Conservation (phyloP, 352 stramenopile genomes). For the Achlya hypogyna region DNA sequence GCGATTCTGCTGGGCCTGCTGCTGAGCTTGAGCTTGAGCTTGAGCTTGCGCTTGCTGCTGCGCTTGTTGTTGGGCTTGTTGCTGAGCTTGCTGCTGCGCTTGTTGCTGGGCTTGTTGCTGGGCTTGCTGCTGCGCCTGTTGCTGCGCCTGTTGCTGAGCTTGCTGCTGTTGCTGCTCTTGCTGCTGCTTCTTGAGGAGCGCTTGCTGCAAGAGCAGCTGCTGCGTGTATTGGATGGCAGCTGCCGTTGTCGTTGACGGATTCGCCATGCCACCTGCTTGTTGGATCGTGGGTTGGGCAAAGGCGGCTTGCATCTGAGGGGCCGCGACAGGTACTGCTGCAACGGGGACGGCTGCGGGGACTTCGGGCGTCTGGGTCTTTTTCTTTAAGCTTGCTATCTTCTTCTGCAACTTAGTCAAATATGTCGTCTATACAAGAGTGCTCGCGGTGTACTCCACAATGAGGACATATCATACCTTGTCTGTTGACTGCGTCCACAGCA, state of each 20-base stretch:
- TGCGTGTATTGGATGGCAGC: constrained; percentile 22
- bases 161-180: constrained; percentile 31
- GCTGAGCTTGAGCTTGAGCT: constrained; percentile 17
- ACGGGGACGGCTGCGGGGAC: neutral
- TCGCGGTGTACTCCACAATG: neutral
- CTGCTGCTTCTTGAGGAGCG: constrained; percentile 45
- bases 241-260: constrained; percentile 24
- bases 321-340: neutral
- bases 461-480: constrained; percentile 1
- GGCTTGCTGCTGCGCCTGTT: constrained; percentile 25
- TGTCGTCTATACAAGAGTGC: constrained; percentile 34
- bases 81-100: constrained; percentile 25
- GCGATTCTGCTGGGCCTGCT: constrained; percentile 21
- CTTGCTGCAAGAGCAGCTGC: constrained; percentile 33
- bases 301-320: constrained; percentile 14
- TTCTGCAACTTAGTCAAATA: constrained; percentile 80
- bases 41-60: neutral
- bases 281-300: neutral
- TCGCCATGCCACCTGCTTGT: constrained; percentile 20
- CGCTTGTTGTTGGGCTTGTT: constrained; percentile 23
- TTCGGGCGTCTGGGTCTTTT: constrained; percentile 31
- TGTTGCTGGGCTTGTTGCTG: constrained; percentile 17
- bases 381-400: constrained; percentile 74
- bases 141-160: constrained; percentile 24
- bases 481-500: constrained; percentile 48